phyloP scores from a whole-genome alignment of 176 grass and related monocot species.

The Neostapfia colusana region DNA sequence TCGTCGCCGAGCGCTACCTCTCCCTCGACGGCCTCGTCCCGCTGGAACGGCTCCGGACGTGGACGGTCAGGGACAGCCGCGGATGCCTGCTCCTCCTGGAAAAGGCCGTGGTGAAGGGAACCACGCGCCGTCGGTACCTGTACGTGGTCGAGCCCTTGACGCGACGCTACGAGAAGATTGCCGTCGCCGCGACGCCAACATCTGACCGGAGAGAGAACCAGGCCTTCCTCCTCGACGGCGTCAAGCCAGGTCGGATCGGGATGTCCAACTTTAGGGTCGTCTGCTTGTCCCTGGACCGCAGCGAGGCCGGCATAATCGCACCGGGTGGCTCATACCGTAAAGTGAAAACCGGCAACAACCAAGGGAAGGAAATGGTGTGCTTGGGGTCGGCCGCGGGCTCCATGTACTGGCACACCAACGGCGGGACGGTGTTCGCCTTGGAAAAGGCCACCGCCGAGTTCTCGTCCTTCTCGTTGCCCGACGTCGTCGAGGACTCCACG shows the following conservation, averaged over 20 bases:
- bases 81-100: not conserved
- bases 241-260: not conserved
- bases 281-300: not conserved
- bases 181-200: not conserved
- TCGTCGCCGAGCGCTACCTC: not conserved
- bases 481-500: not conserved
- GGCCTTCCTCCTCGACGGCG: not conserved
- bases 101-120: not conserved
- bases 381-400: not conserved
- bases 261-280: not conserved
- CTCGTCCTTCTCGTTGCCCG: not conserved
- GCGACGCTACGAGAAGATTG: not conserved
- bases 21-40: not conserved
- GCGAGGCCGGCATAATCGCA: not conserved
- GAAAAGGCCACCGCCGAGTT: not conserved
- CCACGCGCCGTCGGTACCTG: not conserved
- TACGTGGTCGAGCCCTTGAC: constrained; percentile 4
- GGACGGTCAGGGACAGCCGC: not conserved
- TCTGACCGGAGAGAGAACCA: not conserved
- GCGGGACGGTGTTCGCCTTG: not conserved
- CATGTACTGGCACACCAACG: not conserved
- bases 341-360: not conserved
- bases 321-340: not conserved
- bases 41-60: not conserved
- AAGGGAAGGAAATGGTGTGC: not conserved